phyloP scores from a whole-genome alignment of 2,329 filamentous ascomycete genomes.

The Pseudopyricularia javanii region DNA sequence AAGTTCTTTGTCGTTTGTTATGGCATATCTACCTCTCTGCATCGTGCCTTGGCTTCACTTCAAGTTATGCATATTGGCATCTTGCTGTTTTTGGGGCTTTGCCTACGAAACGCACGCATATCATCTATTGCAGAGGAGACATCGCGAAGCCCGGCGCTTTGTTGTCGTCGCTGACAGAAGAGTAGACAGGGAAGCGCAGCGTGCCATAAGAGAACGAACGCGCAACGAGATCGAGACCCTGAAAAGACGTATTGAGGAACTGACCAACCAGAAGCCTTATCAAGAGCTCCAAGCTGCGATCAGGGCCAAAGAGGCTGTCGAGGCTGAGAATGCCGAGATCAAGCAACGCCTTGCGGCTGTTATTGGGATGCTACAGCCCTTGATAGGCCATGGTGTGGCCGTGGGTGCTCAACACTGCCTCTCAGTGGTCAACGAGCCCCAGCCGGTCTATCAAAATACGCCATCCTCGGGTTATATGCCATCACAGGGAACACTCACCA shows the following conservation, averaged over 20 bases:
- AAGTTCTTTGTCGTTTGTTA: background rate
- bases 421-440: background rate
- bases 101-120: background rate
- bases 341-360: slow-evolving; percentile 55
- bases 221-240: slow-evolving; percentile 67
- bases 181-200: slow-evolving; percentile 68
- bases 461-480: background rate
- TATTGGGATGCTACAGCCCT: slow-evolving; percentile 49
- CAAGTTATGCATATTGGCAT: background rate
- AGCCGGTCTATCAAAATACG: background rate
- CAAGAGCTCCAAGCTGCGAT: slow-evolving; percentile 69
- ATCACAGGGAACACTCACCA: background rate
- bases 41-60: background rate
- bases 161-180: background rate
- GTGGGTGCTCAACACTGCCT: background rate
- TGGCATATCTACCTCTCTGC: slow-evolving; percentile 12
- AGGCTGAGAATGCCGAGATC: slow-evolving; percentile 71
- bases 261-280: slow-evolving; percentile 71
- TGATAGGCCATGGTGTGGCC: slow-evolving; percentile 22
- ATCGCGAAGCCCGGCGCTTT: background rate
- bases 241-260: slow-evolving; percentile 59
- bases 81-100: background rate
- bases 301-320: slow-evolving; percentile 62
- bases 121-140: background rate
- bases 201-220: slow-evolving; percentile 72